Percentiles rank a stretch among this genome's conserved stretches.
Conservation (phyloP, 768 basidiomycete genomes). For the Russula sp. region DNA sequence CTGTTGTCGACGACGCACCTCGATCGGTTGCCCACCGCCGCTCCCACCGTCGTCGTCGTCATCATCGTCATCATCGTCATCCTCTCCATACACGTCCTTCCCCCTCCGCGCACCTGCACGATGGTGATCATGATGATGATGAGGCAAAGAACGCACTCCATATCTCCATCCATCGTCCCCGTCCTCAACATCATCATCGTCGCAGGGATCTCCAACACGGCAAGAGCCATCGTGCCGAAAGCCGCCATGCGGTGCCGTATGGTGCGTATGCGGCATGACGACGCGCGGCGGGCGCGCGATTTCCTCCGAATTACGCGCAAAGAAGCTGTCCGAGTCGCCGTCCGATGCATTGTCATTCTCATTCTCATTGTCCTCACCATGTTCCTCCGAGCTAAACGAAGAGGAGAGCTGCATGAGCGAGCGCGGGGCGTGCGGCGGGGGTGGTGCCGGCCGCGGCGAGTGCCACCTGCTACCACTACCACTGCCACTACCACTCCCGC, state of each 20-base stretch:
- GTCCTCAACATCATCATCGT: neutral
- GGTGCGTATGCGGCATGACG: neutral
- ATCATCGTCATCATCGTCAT: neutral
- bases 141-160: neutral
- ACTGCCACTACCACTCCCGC: neutral
- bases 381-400: conserved; percentile 16
- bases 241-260: neutral
- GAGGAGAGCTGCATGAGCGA: conserved; percentile 14
- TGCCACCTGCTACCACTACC: neutral
- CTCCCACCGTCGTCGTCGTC: conserved; percentile 3
- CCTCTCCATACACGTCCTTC: neutral
- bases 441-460: neutral
- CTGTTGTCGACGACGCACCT: conserved; percentile 19
- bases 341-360: neutral
- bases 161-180: neutral
- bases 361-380: neutral
- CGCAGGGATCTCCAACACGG: neutral
- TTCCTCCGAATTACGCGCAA: conserved; percentile 21
- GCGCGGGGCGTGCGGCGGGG: conserved; percentile 3
- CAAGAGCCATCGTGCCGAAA: neutral
- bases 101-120: neutral
- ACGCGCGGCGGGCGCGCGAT: neutral
- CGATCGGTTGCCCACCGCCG: conserved; percentile 11
- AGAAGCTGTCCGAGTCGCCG: conserved; percentile 21
- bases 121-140: no score